These are phyloP conservation scores for Phaseolus lunatus DNA, from an alignment of 306 rosid species.

Conservation along the genomic window DNA sequence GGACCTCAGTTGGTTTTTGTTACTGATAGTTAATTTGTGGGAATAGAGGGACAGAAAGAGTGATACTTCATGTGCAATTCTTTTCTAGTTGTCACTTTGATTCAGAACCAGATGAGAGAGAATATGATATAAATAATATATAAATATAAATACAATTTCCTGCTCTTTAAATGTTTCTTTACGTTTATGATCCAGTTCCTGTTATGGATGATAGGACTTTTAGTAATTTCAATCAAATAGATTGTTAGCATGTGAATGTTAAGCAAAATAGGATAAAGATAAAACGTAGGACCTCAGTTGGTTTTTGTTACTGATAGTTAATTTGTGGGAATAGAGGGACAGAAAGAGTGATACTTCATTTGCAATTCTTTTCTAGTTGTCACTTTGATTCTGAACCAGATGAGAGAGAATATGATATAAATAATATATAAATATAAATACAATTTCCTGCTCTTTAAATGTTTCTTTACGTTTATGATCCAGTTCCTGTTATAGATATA, in stretches of 20 bases:
- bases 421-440: background rate
- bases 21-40: background rate
- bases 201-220: slow-evolving; percentile 26
- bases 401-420: background rate
- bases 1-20: slow-evolving; percentile 7
- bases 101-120: background rate
- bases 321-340: background rate
- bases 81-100: slow-evolving; percentile 1
- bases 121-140: background rate
- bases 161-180: background rate
- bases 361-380: background rate
- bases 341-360: background rate
- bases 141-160: background rate
- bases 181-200: background rate
- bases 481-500: background rate
- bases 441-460: background rate
- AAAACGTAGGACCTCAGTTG: background rate
- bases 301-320: slow-evolving; percentile 1
- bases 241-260: background rate
- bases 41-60: background rate
- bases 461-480: background rate
- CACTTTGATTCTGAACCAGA: background rate
- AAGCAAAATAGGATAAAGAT: background rate
- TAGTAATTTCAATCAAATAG: slow-evolving; percentile 15
- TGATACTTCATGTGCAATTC: background rate